Evolutionary conservation across 768 basidiomycete genomes (phyloP).

Genomic region (Mrakia gelida): DNA sequence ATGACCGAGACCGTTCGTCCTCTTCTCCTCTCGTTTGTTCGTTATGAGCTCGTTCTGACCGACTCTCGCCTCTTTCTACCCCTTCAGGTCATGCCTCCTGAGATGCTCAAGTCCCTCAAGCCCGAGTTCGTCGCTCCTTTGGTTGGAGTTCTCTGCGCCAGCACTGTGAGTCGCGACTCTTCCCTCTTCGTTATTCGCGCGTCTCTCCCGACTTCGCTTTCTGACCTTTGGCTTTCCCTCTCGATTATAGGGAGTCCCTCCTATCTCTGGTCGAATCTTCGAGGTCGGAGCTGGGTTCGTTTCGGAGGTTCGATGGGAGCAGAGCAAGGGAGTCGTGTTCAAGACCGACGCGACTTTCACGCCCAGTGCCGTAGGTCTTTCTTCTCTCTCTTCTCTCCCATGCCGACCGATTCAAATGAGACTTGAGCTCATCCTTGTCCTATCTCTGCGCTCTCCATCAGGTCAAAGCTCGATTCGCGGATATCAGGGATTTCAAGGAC

Average conservation of each 20-base stretch:
- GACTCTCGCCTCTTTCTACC: not conserved
- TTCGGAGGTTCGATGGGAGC: slow-evolving; percentile 89
- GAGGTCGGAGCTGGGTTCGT: slow-evolving; percentile 91
- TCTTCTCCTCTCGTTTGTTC: too few species aligned
- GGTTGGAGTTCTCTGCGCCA: slow-evolving; percentile 83
- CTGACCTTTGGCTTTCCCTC: not conserved
- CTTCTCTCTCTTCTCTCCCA: not conserved
- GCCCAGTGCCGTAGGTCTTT: slow-evolving; percentile 73
- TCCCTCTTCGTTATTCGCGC: not conserved
- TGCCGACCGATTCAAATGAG: not conserved
- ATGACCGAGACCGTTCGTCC: slow-evolving; percentile 20
- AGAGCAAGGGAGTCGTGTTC: slow-evolving; percentile 75
- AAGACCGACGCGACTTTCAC: slow-evolving; percentile 86
- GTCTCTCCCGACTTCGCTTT: not conserved
- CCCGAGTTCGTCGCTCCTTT: slow-evolving; percentile 91
- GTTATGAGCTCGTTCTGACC: not conserved
- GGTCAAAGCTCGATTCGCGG: slow-evolving; percentile 78
- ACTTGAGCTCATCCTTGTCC: not conserved
- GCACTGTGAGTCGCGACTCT: slow-evolving; percentile 48
- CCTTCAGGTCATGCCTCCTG: slow-evolving; percentile 26
- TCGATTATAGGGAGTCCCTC: slow-evolving; percentile 39
- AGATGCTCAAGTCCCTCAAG: slow-evolving; percentile 46
- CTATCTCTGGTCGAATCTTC: slow-evolving; percentile 55
- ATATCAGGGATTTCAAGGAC: slow-evolving; percentile 71
- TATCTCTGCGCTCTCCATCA: slow-evolving; percentile 37